Base-by-base conservation (phyloP, 805 yeast genomes). In the Nakazawaea wickerhamii region DNA sequence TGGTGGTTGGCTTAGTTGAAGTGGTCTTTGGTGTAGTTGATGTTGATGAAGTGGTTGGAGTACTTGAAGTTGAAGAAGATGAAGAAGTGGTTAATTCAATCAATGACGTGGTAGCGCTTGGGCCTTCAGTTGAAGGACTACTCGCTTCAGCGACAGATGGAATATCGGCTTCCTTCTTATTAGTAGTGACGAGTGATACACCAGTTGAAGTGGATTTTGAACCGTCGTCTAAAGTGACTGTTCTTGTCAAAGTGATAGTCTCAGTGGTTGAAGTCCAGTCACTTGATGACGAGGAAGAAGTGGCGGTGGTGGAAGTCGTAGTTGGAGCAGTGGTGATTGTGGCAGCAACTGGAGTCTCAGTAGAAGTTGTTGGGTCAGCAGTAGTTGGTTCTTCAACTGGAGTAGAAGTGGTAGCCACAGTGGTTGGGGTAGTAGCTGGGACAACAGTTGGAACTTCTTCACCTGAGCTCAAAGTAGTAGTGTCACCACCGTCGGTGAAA, bases 121-220 rank as follows among this genome's bases (percentile, higher is more conserved):
- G n/a, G n/a, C n/a, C 10, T 17, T 43, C 11, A 20, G 45, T 37
- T 22, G 42, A 18, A 5, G 48, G 21, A 15, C 30, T 43, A 40
- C 46, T 27, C 47, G 44, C 34, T 44, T 44, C 27, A 34, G 32
- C 39, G 53, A 47, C 33, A 52, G 36, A 5, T n/a, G n/a, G n/a
- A n/a, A n/a, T n/a, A n/a, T 19, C 15, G 20, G 20, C 36, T 7
- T 19, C 30, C 28, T 23, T 35, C 13, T 23, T 19, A 5, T 33
- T 13, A 3, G 40, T 8, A 21, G 64, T 57, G 41, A 62, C 63
- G 3, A 70, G 65, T 17, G 61, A 61, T 4, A 79, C 74, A 28
- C 75, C 74, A 3, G 81, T 68, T 7, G 58, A 63, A 14, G 84
- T 83, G 15, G 82, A 10, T 21, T 22, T 18, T 20, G 36, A 23